Percentiles rank a stretch among this genome's conserved stretches.
Evolutionary conservation across 2,329 filamentous ascomycete genomes (phyloP).

Genomic region (Pseudogymnoascus verrucosus): DNA sequence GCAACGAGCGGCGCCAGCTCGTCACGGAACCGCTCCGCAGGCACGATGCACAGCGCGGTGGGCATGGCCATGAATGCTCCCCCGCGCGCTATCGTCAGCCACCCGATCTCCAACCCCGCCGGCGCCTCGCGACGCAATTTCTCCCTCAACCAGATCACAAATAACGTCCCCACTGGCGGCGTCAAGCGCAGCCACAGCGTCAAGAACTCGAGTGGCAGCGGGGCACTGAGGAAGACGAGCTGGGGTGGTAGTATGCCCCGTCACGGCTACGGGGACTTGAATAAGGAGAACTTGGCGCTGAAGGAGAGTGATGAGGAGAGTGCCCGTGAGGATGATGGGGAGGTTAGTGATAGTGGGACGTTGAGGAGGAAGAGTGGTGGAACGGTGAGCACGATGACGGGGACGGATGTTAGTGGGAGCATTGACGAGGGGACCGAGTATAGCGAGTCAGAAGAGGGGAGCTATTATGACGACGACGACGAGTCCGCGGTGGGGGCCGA

Average conservation of each 20-base stretch:
- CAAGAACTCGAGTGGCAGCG: conserved; percentile 47
- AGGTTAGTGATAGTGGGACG: conserved; percentile 21
- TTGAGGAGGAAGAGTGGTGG: conserved; percentile 27
- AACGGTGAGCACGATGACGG: conserved; percentile 21
- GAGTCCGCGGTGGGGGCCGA: background rate
- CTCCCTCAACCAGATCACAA: conserved; percentile 82
- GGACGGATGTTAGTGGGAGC: conserved; percentile 21
- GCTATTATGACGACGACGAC: background rate
- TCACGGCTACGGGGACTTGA: conserved; percentile 40
- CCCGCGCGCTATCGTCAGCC: conserved; percentile 18
- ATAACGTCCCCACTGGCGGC: conserved; percentile 54
- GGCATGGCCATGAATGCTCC: conserved; percentile 46
- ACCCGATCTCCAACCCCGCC: conserved; percentile 35
- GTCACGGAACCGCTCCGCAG: conserved; percentile 21
- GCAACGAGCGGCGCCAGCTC: conserved; percentile 34
- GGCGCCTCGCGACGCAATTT: conserved; percentile 69
- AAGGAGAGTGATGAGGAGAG: conserved; percentile 51
- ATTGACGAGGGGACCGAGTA: conserved; percentile 25
- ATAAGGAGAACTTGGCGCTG: conserved; percentile 56
- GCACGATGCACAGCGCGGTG: conserved; percentile 36
- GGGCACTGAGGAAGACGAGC: conserved; percentile 56
- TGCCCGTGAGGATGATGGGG: conserved; percentile 14
- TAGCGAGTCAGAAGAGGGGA: background rate
- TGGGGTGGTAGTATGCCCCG: conserved; percentile 47
- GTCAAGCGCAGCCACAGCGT: conserved; percentile 75